Evolutionary conservation across 2,329 filamentous ascomycete species (phyloP).

Genomic region (Exserohilum rostratum): DNA sequence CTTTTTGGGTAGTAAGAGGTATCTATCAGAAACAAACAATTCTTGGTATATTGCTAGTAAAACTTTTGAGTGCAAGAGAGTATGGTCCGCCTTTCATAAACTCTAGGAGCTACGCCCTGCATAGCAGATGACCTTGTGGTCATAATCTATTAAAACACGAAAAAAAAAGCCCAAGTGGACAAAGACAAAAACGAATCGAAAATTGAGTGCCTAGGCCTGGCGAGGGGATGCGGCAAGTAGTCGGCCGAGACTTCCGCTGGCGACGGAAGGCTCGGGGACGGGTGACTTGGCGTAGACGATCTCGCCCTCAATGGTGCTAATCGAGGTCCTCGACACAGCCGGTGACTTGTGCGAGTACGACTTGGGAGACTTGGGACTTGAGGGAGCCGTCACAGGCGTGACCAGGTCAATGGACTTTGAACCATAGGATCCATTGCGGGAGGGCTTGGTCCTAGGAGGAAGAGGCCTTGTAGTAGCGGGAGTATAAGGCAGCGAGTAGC

Average conservation of each 20-base stretch:
- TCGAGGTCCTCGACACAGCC: constrained; percentile 42
- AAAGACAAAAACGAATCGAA: not conserved
- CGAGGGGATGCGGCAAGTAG: constrained; percentile 41
- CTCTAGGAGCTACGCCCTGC: constrained; percentile 4
- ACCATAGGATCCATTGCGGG: constrained; percentile 46
- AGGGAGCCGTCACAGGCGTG: constrained; percentile 47
- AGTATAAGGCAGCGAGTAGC: constrained; percentile 53
- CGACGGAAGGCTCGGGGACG: constrained; percentile 39
- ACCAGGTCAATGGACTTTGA: constrained; percentile 54
- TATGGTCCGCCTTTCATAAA: not conserved
- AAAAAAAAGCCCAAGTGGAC: not conserved
- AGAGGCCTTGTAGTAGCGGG: constrained; percentile 47
- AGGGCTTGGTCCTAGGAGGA: constrained; percentile 48
- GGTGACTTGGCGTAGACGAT: constrained; percentile 47
- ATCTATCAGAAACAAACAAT: constrained; percentile 1
- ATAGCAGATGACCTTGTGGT: constrained; percentile 2
- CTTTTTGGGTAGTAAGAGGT: not conserved
- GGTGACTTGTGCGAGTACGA: constrained; percentile 43
- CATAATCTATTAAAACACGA: constrained; percentile 3
- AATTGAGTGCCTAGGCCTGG: not conserved
- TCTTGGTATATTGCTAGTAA: constrained; percentile 7
- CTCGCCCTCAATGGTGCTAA: constrained; percentile 46
- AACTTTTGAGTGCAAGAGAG: not conserved
- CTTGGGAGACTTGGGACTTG: constrained; percentile 42
- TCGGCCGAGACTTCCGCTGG: constrained; percentile 47